Base-by-base conservation (phyloP, 2,329 filamentous ascomycete species). In the Botrytis pseudocinerea region DNA sequence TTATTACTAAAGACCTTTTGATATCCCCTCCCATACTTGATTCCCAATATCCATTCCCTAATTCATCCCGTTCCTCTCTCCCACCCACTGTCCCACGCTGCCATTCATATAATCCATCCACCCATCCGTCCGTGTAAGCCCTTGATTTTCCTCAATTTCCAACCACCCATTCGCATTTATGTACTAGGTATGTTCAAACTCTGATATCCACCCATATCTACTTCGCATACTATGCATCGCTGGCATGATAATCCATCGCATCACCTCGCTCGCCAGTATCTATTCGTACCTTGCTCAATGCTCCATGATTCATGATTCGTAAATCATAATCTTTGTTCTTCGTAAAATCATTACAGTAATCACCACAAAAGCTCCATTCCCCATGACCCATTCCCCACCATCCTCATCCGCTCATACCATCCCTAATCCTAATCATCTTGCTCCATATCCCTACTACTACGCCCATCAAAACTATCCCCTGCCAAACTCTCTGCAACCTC, bases 401-500 rank as follows among this genome's bases (percentile, higher is more conserved):
- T 22, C 40, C 8, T 7, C 20, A 40, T 22, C 32, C 44, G 51
- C 32, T 35, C 20, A 40, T 18, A 8, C 14, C 46, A 57, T 16
- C 20, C 46, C 14, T 40, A 46, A 28, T 25, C 20, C 16, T 28
- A 28, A 40, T 44, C n/a, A 46, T 28, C 40, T 28, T 28, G 51
- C 51, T 28, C 51, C 51, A 57, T 32, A 28, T 20, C 42, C n/a
- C 61, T 10, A 10, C 46, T 18, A 46, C 61, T 64, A 46, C 20
- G 40, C 6, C 61, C 61, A 64, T 64, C 61, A 64, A 32, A 16
- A 54, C 64, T 66, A n/a, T 54, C 44, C 22, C 44, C 48, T 1
- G 44, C 32, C 46, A 54, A 35, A 51, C 64, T 66, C 16, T 66
- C 64, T n/a, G 64, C 54, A 4, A 66, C 14, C 14, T 66, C 64